A percentile compares a stretch with the other conserved stretches of the same genome.
These are phyloP conservation scores for Rhodotorula taiwanensis DNA, from an alignment of 768 basidiomycete species.

Conservation along the genomic window DNA sequence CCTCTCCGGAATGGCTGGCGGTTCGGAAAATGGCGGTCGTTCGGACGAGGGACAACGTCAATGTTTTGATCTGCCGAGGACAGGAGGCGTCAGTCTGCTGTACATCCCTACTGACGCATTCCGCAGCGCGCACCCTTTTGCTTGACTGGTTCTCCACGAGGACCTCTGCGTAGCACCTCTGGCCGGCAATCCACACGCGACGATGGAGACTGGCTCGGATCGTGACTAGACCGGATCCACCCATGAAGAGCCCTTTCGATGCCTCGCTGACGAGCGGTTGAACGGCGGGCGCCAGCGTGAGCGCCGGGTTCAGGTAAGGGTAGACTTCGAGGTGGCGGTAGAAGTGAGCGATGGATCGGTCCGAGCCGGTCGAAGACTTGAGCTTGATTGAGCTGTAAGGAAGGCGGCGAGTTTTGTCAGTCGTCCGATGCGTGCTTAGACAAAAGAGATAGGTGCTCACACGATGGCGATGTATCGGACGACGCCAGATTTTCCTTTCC, in stretches of 20 bases:
- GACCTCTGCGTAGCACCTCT: constrained; percentile 63
- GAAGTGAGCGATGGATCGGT: constrained; percentile 76
- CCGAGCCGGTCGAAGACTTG: constrained; percentile 56
- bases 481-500: constrained; percentile 56
- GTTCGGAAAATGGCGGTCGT: constrained; percentile 63
- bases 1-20: constrained; percentile 4
- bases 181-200: constrained; percentile 72
- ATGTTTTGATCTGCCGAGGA: constrained; percentile 52
- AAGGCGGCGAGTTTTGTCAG: constrained; percentile 6
- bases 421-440: too few species aligned
- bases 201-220: constrained; percentile 65
- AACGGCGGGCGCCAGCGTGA: constrained; percentile 57
- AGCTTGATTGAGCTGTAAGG: constrained; percentile 62
- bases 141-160: constrained; percentile 61
- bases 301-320: constrained; percentile 62
- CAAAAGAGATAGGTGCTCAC: constrained; percentile 56
- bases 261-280: constrained; percentile 57
- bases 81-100: too few species aligned
- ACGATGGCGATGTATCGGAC: constrained; percentile 75
- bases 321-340: constrained; percentile 74
- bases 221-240: constrained; percentile 60
- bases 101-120: not conserved
- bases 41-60: constrained; percentile 60
- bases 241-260: constrained; percentile 56
- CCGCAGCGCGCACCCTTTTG: constrained; percentile 28